These are phyloP conservation scores for Russula virescens DNA, from an alignment of 768 basidiomycete genomes.

Conservation along the genomic window DNA sequence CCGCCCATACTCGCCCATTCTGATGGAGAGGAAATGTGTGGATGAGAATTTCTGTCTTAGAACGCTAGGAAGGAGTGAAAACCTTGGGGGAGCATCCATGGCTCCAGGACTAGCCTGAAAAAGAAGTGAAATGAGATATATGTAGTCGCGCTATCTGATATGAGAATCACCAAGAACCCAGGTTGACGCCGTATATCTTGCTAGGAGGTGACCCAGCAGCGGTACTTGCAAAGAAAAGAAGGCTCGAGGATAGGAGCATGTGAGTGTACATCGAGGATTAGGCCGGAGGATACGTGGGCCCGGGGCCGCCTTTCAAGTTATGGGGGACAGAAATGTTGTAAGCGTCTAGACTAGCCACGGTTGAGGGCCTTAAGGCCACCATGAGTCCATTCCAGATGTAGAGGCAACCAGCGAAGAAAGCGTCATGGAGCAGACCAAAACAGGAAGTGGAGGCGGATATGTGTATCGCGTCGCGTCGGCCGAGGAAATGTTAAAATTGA, in stretches of 20 bases:
- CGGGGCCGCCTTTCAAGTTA: no score
- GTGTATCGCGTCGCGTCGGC: no score
- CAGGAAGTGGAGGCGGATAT: no score
- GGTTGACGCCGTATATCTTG: constrained; percentile 68
- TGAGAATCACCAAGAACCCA: constrained; percentile 51
- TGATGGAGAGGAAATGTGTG: constrained; percentile 23
- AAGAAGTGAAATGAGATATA: neutral
- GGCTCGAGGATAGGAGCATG: neutral
- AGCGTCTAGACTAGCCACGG: no score
- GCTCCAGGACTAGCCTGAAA: constrained; percentile 62
- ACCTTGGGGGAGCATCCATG: constrained; percentile 82
- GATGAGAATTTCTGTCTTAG: neutral
- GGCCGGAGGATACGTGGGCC: no score
- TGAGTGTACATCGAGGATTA: constrained; percentile 1
- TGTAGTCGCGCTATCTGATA: neutral
- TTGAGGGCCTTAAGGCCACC: no score
- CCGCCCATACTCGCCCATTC: constrained; percentile 78
- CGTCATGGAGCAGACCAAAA: no score
- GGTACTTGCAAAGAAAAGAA: neutral
- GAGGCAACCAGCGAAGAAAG: no score
- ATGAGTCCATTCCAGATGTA: no score
- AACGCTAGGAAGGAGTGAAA: neutral
- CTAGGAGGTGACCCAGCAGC: constrained; percentile 20
- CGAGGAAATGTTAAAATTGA: no score
- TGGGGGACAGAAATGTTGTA: no score